phyloP scores from a whole-genome alignment of 257 asterid species.

The Knoxia roxburghii region DNA sequence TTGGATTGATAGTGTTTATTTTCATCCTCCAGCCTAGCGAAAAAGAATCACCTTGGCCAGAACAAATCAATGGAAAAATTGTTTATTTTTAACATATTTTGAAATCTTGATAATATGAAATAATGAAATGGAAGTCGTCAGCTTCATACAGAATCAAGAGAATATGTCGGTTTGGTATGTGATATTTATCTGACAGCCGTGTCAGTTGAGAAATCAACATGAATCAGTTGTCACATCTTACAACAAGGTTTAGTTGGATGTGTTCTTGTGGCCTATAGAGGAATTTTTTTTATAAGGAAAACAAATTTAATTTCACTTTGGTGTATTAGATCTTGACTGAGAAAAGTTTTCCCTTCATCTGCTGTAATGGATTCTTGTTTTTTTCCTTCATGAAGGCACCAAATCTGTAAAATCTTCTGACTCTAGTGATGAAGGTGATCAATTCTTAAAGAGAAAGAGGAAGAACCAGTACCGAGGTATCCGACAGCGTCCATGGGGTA shows the following conservation, averaged over 20 bases:
- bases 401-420: slow-evolving; percentile 32
- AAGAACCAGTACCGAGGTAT: slow-evolving; percentile 94
- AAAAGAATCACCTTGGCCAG: background rate
- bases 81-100: too few relatives aligned
- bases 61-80: background rate
- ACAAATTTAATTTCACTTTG: background rate
- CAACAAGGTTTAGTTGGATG: background rate
- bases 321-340: background rate
- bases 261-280: too few relatives aligned
- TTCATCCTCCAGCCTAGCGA: background rate
- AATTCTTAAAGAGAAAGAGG: slow-evolving; percentile 79
- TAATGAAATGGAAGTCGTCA: background rate
- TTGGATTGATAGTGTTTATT: background rate
- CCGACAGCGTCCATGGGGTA: slow-evolving; percentile 99
- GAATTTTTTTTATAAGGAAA: too few relatives aligned
- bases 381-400: slow-evolving; percentile 27
- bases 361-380: background rate
- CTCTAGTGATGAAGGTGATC: slow-evolving; percentile 53
- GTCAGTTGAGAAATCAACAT: background rate
- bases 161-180: background rate
- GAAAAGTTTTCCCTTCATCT: background rate
- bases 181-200: background rate
- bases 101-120: background rate
- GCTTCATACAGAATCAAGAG: background rate
- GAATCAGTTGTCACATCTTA: background rate